phyloP scores from a whole-genome alignment of 2,329 filamentous ascomycete species.

The Ceratocystis cubensis region DNA sequence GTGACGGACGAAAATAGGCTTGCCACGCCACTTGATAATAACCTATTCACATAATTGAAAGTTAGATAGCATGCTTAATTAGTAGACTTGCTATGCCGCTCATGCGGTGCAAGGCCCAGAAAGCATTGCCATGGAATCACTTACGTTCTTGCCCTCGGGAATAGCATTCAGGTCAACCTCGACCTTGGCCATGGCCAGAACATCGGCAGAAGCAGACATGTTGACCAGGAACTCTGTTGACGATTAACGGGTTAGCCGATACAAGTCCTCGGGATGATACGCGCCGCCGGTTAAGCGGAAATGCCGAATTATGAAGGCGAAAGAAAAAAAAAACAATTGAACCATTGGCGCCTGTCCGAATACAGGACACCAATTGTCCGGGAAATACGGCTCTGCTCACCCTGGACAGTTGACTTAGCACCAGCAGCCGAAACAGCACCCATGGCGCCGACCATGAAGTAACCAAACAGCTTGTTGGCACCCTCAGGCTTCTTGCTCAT shows the following conservation, averaged over 20 bases:
- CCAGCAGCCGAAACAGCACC: slow-evolving; percentile 84
- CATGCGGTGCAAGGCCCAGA: no score
- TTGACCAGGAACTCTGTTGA: slow-evolving; percentile 91
- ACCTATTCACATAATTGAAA: slow-evolving; percentile 43
- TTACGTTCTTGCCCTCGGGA: slow-evolving; percentile 97
- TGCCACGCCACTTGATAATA: slow-evolving; percentile 99
- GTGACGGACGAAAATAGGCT: slow-evolving; percentile 99
- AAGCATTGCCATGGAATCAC: slow-evolving; percentile 28
- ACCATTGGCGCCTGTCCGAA: slow-evolving; percentile 5
- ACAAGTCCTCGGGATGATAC: slow-evolving; percentile 21
- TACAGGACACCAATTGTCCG: slow-evolving; percentile 11
- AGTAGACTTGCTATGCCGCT: neutral
- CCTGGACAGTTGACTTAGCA: slow-evolving; percentile 95
- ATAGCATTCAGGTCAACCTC: slow-evolving; percentile 88
- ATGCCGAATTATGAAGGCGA: neutral
- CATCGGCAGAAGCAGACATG: slow-evolving; percentile 98
- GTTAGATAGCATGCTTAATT: slow-evolving; percentile 4
- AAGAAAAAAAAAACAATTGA: slow-evolving; percentile 22
- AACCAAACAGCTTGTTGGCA: slow-evolving; percentile 78
- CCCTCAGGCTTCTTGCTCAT: slow-evolving; percentile 53
- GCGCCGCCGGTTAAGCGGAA: neutral
- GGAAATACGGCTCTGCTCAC: slow-evolving; percentile 42
- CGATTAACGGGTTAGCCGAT: slow-evolving; percentile 20
- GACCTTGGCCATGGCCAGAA: slow-evolving; percentile 98
- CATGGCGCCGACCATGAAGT: slow-evolving; percentile 97